Evolutionary conservation across 768 basidiomycete genomes (phyloP).

Genomic region (Imleria badia): DNA sequence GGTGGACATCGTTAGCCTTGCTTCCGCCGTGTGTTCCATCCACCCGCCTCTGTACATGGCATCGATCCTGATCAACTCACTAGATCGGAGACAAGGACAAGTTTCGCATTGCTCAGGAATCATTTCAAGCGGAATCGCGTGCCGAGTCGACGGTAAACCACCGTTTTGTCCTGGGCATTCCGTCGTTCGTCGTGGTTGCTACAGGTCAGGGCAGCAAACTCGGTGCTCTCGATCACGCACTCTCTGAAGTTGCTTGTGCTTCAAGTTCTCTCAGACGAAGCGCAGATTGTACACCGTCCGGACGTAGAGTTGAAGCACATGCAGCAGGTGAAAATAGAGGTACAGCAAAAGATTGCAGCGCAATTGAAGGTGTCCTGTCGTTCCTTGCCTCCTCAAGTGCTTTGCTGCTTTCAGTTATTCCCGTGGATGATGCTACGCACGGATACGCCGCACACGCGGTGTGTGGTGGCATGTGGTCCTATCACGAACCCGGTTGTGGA

Average conservation of each 20-base stretch:
- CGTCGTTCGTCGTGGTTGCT: not conserved
- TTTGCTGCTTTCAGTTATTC: not conserved
- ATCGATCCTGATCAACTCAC: not conserved
- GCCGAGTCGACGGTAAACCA: conserved; percentile 85
- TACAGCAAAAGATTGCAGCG: conserved; percentile 58
- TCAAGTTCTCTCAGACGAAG: conserved; percentile 87
- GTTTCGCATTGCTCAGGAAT: conserved; percentile 81
- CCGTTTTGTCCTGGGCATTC: not conserved
- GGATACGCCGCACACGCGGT: not conserved
- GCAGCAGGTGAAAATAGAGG: conserved; percentile 61
- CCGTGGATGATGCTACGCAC: not conserved
- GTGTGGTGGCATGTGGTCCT: too few species aligned
- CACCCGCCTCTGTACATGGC: not conserved
- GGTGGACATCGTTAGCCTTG: conserved; percentile 89
- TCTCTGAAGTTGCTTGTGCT: conserved; percentile 91
- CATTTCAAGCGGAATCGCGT: conserved; percentile 80
- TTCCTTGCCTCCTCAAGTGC: not conserved
- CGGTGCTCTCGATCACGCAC: conserved; percentile 87
- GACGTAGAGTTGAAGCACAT: conserved; percentile 72
- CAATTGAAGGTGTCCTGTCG: conserved; percentile 36
- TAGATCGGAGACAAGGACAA: conserved; percentile 89
- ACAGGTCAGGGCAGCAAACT: conserved; percentile 83
- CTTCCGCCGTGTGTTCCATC: conserved; percentile 58
- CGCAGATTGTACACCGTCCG: conserved; percentile 76
- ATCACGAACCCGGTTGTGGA: too few species aligned